phyloP scores from a whole-genome alignment of 2,329 filamentous ascomycete genomes.

The Falciphora oryzae region DNA sequence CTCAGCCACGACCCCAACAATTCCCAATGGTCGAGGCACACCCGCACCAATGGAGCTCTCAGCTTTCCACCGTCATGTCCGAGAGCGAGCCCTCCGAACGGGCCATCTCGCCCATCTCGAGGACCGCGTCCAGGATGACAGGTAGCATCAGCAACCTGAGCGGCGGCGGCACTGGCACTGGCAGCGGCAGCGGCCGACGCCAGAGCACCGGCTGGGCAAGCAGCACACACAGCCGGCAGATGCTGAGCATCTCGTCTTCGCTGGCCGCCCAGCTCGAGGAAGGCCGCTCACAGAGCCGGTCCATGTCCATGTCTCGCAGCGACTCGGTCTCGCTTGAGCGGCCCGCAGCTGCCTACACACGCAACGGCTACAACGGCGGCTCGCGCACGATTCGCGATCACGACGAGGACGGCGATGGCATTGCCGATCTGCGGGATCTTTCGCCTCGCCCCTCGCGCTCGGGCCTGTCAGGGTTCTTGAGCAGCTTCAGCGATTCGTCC shows the following conservation, averaged over 20 bases:
- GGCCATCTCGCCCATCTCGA: slow-evolving; percentile 39
- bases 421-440: slow-evolving; percentile 52
- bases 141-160: slow-evolving; percentile 24
- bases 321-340: slow-evolving; percentile 42
- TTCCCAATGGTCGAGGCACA: slow-evolving; percentile 40
- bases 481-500: slow-evolving; percentile 39
- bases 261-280: slow-evolving; percentile 39
- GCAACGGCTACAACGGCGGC: slow-evolving; percentile 31
- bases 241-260: slow-evolving; percentile 54
- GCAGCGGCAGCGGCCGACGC: slow-evolving; percentile 25
- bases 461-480: slow-evolving; percentile 46
- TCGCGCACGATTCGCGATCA: slow-evolving; percentile 48
- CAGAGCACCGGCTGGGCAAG: slow-evolving; percentile 42
- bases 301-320: slow-evolving; percentile 29
- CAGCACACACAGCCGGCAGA: slow-evolving; percentile 44
- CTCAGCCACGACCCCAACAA: background rate
- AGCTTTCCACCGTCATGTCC: slow-evolving; percentile 58
- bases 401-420: slow-evolving; percentile 59
- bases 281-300: slow-evolving; percentile 12
- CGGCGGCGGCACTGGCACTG: slow-evolving; percentile 25
- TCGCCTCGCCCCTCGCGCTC: slow-evolving; percentile 48
- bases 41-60: slow-evolving; percentile 57
- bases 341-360: slow-evolving; percentile 39
- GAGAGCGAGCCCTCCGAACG: slow-evolving; percentile 49
- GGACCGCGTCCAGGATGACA: slow-evolving; percentile 39